Percentiles rank a stretch among this genome's conserved stretches.
Evolutionary conservation across 345 rosid species (phyloP).

Genomic region (Brassica nigra): DNA sequence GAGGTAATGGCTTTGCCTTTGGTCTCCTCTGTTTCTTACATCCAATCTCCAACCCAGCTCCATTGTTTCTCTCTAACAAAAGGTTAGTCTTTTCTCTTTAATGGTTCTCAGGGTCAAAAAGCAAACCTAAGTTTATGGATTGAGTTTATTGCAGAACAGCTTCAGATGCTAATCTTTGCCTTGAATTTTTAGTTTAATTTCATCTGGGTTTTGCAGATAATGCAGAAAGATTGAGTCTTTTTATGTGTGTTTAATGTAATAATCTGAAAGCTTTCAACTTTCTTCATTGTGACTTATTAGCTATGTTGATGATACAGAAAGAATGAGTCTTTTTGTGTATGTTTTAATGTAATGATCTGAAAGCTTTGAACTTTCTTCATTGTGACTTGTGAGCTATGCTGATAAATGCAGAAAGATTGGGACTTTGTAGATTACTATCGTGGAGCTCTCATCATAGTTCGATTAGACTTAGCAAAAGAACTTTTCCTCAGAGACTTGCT

Average conservation of each 20-base stretch:
- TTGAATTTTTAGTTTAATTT: not conserved
- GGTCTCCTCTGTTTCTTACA: slow-evolving; percentile 37
- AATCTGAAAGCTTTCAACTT: not conserved
- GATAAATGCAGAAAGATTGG: slow-evolving; percentile 30
- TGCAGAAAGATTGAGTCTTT: not conserved
- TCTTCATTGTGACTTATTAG: slow-evolving; percentile 11
- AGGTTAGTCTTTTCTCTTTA: slow-evolving; percentile 22
- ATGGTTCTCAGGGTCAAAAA: not conserved
- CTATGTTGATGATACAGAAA: slow-evolving; percentile 19
- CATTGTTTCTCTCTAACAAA: slow-evolving; percentile 12
- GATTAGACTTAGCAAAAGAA: slow-evolving; percentile 11
- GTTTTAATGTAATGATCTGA: not conserved
- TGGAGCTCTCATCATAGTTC: slow-evolving; percentile 24
- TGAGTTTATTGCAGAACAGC: not conserved
- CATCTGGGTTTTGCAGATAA: slow-evolving; percentile 11
- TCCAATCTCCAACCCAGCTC: slow-evolving; percentile 12
- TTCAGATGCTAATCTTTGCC: slow-evolving; percentile 1
- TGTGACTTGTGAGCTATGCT: slow-evolving; percentile 14
- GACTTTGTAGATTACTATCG: slow-evolving; percentile 19
- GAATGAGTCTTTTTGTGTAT: not conserved
- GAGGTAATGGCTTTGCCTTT: slow-evolving; percentile 31
- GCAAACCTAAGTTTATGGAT: not conserved
- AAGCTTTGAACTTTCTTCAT: slow-evolving; percentile 8
- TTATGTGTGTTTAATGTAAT: not conserved
- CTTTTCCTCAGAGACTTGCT: not conserved